Percentiles rank a stretch among this genome's conserved stretches.
phyloP scores from a whole-genome alignment of 2,329 filamentous ascomycete genomes.

The Myriosclerotinia curreyana region DNA sequence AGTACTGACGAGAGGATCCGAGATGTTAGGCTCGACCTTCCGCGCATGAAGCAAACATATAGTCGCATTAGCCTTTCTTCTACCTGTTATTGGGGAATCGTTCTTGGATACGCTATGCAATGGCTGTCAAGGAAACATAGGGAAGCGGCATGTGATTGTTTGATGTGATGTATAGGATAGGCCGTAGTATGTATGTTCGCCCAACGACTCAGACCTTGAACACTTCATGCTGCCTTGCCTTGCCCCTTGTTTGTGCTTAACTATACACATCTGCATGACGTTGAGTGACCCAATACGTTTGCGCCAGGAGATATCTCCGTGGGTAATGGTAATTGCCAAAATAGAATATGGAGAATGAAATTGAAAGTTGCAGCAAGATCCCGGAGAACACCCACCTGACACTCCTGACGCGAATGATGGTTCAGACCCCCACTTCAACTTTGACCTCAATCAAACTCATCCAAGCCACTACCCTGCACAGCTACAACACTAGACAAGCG shows the following conservation, averaged over 20 bases:
- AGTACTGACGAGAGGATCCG: slow-evolving; percentile 1
- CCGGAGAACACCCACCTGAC: slow-evolving; percentile 19
- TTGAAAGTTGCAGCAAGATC: slow-evolving; percentile 14
- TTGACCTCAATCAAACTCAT: not conserved
- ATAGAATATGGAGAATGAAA: not conserved
- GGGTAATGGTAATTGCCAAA: slow-evolving; percentile 3
- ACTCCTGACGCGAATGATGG: slow-evolving; percentile 8
- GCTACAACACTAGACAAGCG: slow-evolving; percentile 14
- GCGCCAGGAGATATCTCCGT: slow-evolving; percentile 12
- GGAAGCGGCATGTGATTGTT: slow-evolving; percentile 18
- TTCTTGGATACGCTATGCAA: not conserved
- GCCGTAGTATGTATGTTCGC: slow-evolving; percentile 4
- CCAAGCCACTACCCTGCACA: slow-evolving; percentile 6
- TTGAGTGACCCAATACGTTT: slow-evolving; percentile 10
- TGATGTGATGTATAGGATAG: slow-evolving; percentile 5
- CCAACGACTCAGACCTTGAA: slow-evolving; percentile 17
- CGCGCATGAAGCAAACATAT: slow-evolving; percentile 6
- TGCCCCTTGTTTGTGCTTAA: not conserved
- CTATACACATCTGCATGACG: not conserved
- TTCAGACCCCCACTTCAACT: slow-evolving; percentile 15
- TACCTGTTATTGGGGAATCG: slow-evolving; percentile 1
- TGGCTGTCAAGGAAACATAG: slow-evolving; percentile 9
- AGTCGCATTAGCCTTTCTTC: not conserved
- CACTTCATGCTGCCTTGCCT: slow-evolving; percentile 20
- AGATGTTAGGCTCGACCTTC: slow-evolving; percentile 10